These are phyloP conservation scores for Cladophialophora exuberans DNA, from an alignment of 2,329 filamentous ascomycete species.

Conservation along the genomic window DNA sequence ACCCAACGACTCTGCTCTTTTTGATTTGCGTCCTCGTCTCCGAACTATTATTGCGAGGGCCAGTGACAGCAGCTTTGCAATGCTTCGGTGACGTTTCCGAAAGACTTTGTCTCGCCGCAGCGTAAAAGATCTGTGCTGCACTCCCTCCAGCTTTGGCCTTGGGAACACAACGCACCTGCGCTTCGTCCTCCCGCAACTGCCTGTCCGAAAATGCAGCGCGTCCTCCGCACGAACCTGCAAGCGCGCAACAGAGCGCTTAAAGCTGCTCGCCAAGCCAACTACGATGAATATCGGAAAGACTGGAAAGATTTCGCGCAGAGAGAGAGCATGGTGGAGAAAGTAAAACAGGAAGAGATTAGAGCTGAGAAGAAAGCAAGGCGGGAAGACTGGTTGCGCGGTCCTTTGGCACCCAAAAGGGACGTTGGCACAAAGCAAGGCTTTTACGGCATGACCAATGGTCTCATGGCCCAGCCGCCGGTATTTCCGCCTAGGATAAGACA, in stretches of 20 bases:
- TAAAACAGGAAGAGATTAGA: slow-evolving; percentile 43
- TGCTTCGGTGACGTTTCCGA: too few relatives aligned
- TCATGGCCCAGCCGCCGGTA: slow-evolving; percentile 42
- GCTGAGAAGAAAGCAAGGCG: slow-evolving; percentile 61
- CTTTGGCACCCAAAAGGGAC: slow-evolving; percentile 76
- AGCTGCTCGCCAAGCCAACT: slow-evolving; percentile 49
- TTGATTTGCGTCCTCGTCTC: too few relatives aligned
- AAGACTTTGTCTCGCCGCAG: too few relatives aligned
- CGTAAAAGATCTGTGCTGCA: too few relatives aligned
- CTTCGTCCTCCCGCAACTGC: background rate
- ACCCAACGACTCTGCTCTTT: too few relatives aligned
- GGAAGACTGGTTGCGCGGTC: slow-evolving; percentile 79
- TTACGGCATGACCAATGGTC: slow-evolving; percentile 61
- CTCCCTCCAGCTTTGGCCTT: too few relatives aligned
- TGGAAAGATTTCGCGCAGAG: slow-evolving; percentile 42
- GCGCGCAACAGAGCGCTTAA: slow-evolving; percentile 67
- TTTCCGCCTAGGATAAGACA: slow-evolving; percentile 38
- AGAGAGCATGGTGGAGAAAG: slow-evolving; percentile 33
- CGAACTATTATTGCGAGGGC: too few relatives aligned
- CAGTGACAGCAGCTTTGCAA: too few relatives aligned
- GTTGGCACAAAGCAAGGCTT: slow-evolving; percentile 60
- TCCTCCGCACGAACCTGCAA: slow-evolving; percentile 67
- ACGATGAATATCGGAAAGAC: slow-evolving; percentile 45
- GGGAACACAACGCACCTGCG: background rate
- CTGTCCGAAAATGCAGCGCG: slow-evolving; percentile 75